Base-by-base conservation (phyloP, 805 yeast species). In the Dipodascus albidus region DNA sequence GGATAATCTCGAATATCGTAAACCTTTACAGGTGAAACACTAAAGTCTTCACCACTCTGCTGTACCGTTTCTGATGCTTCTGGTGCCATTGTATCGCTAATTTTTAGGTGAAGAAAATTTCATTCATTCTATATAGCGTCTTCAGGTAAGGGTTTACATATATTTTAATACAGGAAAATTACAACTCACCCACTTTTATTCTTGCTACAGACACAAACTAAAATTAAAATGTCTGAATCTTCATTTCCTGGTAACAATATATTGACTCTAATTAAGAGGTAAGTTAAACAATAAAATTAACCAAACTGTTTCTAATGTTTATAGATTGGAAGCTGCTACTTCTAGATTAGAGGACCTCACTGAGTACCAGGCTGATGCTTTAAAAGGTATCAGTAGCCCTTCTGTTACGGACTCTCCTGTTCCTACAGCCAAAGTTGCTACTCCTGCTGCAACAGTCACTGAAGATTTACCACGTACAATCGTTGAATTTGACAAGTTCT, bases 241-340 rank as follows among this genome's bases (percentile, higher is more conserved):
- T 75, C 77, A 55, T 78, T 83, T 54, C 93, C 84, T 63, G 95
- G 95, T n/a, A 87, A 83, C 74, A 89, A 87, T 65, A 74, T 89
- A 58, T 86, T 86, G 47, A 89, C 96, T 49, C 76, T 89, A 53
- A 71, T 83, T 69, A 83, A 83, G 68, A 73, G 84, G 77, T 75
- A 67, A 23, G 49, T 4, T 21, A n/a, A 6, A n/a, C 6, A 50
- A 78, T 65, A 6, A 17, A 41, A 17, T 21, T 27, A 20, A 3
- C 41, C 2, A 3, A 3, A 0, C 23, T 42, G 33, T 15, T 23
- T 14, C 3, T 21, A 20, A 49, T 15, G 14, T 24, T 65, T 63
- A n/a, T n/a, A 77, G 95, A 59, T 78, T 89, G 61, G 97, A 89
- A 68, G 91, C 95, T 15, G 96, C 96, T 35, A 87, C 97, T 8